Conservation (phyloP, 495 filamentous ascomycete species). For the Polyplosphaeria fusca region DNA sequence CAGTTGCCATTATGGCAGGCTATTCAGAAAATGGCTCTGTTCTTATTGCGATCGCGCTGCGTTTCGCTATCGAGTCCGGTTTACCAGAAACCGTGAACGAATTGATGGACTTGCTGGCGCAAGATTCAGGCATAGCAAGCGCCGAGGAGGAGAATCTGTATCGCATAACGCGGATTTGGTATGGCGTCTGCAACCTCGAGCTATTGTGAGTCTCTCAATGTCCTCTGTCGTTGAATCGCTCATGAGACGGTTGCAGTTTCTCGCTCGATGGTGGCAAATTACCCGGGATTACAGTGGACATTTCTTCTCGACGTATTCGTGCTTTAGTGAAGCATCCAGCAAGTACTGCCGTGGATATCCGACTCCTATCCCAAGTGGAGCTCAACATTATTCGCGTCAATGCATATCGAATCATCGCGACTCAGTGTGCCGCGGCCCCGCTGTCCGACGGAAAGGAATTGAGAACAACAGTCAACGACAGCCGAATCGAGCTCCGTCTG, state of each 20-base stretch:
- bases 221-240: too few species aligned
- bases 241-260: too few species aligned
- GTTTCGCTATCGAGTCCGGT: conserved; percentile 48
- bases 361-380: conserved; percentile 53
- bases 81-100: conserved; percentile 47
- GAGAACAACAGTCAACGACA: conserved; percentile 1
- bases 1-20: conserved; percentile 48
- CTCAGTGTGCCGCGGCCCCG: conserved; percentile 32
- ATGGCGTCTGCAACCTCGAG: conserved; percentile 48
- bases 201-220: conserved; percentile 43
- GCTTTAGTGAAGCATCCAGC: conserved; percentile 46
- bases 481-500: conserved; percentile 18
- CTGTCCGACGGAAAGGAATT: conserved; percentile 43
- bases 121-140: background rate
- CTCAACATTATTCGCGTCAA: conserved; percentile 40
- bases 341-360: conserved; percentile 48
- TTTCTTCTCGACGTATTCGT: conserved; percentile 46
- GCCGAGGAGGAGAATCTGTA: conserved; percentile 35
- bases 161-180: conserved; percentile 47
- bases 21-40: conserved; percentile 51
- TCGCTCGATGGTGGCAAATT: conserved; percentile 52
- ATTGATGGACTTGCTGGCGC: conserved; percentile 30
- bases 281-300: conserved; percentile 44
- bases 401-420: conserved; percentile 8
- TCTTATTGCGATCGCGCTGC: conserved; percentile 48